Percentiles rank a stretch among this genome's conserved stretches.
Conservation (phyloP, 345 rosid species). For the Populus davidiana region DNA sequence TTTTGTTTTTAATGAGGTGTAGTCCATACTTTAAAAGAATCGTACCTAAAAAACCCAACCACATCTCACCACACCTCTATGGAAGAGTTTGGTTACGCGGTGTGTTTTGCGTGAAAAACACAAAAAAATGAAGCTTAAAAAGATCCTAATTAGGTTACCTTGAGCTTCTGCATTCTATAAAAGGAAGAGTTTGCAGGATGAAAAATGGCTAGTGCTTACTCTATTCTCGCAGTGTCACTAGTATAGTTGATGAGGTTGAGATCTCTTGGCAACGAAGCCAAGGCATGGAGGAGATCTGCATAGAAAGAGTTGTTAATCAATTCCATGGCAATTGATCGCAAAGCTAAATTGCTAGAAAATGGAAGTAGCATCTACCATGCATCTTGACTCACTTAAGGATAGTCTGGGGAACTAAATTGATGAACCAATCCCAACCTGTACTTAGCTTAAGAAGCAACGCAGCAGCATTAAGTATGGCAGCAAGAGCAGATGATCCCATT, state of each 20-base stretch:
- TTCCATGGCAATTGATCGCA: background rate
- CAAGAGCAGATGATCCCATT: slow-evolving; percentile 35
- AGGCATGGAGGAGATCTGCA: slow-evolving; percentile 41
- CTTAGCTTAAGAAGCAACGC: slow-evolving; percentile 37
- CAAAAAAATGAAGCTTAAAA: too few relatives aligned
- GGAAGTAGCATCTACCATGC: slow-evolving; percentile 10
- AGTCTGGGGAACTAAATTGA: slow-evolving; percentile 33
- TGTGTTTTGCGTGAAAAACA: too few relatives aligned
- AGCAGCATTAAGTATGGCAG: slow-evolving; percentile 39
- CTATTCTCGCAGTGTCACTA: slow-evolving; percentile 19
- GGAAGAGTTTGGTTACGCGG: too few relatives aligned
- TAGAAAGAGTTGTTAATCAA: background rate
- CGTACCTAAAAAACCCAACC: too few relatives aligned
- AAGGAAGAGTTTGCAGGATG: background rate
- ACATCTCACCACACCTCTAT: too few relatives aligned
- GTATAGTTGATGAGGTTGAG: slow-evolving; percentile 32
- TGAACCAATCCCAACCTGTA: slow-evolving; percentile 39
- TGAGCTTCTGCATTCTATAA: background rate
- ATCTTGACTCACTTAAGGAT: slow-evolving; percentile 36
- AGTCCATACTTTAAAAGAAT: too few relatives aligned
- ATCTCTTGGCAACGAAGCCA: slow-evolving; percentile 36
- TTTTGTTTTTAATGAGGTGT: too few relatives aligned
- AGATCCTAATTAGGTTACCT: background rate
- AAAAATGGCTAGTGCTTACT: slow-evolving; percentile 15
- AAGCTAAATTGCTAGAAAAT: background rate